phyloP scores from a whole-genome alignment of 768 basidiomycete genomes.

The Bullera alba region DNA sequence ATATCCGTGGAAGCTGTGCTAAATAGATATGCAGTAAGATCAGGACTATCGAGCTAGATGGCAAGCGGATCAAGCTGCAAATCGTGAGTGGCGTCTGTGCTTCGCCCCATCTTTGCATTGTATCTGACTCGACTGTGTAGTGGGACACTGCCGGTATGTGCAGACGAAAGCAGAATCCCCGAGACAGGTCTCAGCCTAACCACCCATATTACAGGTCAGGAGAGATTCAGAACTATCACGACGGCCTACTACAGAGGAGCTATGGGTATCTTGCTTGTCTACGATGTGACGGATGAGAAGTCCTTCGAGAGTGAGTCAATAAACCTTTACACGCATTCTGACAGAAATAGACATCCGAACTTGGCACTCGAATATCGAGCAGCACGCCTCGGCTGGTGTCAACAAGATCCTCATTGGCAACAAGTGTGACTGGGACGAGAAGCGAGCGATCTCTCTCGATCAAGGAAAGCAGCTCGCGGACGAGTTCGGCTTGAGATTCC shows the following conservation, averaged over 20 bases:
- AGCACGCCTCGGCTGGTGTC: conserved; percentile 96
- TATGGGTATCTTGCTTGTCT: conserved; percentile 94
- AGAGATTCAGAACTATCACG: conserved; percentile 95
- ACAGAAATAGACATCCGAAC: conserved; percentile 76
- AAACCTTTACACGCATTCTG: not conserved
- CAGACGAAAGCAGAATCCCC: conserved; percentile 79
- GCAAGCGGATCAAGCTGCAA: conserved; percentile 97
- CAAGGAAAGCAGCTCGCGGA: conserved; percentile 86
- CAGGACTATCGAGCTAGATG: conserved; percentile 94
- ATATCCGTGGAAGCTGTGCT: not conserved
- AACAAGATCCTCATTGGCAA: conserved; percentile 99
- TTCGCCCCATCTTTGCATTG: not conserved
- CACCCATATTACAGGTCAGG: conserved; percentile 89
- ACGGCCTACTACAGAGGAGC: conserved; percentile 98
- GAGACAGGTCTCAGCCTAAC: conserved; percentile 47
- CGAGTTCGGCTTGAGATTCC: conserved; percentile 90
- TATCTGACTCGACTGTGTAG: conserved; percentile 48
- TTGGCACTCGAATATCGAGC: conserved; percentile 97
- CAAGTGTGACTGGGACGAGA: conserved; percentile 98
- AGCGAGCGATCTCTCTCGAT: conserved; percentile 81
- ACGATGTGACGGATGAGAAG: conserved; percentile 89
- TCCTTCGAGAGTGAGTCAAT: conserved; percentile 94
- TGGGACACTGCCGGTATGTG: conserved; percentile 79
- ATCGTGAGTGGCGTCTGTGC: conserved; percentile 59
- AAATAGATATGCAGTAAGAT: conserved; percentile 53